Evolutionary conservation across 2,329 filamentous ascomycete species (phyloP).

Genomic region (Beauveria bassiana): DNA sequence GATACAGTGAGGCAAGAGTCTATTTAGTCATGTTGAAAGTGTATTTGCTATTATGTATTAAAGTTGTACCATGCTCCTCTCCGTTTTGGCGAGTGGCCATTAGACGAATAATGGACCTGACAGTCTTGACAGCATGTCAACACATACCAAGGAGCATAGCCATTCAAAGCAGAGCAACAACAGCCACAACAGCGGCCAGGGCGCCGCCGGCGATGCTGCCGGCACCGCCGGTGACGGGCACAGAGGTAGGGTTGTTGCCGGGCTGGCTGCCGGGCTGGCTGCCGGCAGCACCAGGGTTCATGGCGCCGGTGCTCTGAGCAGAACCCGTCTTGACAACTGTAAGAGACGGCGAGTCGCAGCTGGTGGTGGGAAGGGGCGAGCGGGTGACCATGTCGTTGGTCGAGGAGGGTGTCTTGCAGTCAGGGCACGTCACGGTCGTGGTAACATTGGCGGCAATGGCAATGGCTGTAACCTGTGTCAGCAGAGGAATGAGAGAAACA

Average conservation of each 20-base stretch:
- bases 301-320: slow-evolving; percentile 12
- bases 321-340: slow-evolving; percentile 1
- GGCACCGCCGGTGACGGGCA: neutral
- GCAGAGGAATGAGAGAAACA: neutral
- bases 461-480: neutral
- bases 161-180: neutral
- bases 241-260: neutral
- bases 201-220: neutral
- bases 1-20: too few relatives aligned
- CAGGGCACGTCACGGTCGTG: slow-evolving; percentile 8
- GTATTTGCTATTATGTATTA: neutral
- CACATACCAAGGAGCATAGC: neutral
- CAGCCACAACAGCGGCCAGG: neutral
- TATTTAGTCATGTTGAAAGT: too few relatives aligned
- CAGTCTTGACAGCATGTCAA: neutral
- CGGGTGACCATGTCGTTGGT: slow-evolving; percentile 15
- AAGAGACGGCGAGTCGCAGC: slow-evolving; percentile 10
- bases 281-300: neutral
- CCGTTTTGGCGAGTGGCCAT: neutral
- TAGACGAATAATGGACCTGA: neutral
- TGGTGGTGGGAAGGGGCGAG: slow-evolving; percentile 9
- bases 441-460: neutral
- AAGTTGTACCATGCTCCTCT: neutral
- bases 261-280: neutral
- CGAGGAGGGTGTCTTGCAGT: slow-evolving; percentile 9